A percentile compares a stretch with the other conserved stretches of the same genome.
Conservation (phyloP, 2,329 filamentous ascomycete species). For the Akanthomyces dipterigenus region DNA sequence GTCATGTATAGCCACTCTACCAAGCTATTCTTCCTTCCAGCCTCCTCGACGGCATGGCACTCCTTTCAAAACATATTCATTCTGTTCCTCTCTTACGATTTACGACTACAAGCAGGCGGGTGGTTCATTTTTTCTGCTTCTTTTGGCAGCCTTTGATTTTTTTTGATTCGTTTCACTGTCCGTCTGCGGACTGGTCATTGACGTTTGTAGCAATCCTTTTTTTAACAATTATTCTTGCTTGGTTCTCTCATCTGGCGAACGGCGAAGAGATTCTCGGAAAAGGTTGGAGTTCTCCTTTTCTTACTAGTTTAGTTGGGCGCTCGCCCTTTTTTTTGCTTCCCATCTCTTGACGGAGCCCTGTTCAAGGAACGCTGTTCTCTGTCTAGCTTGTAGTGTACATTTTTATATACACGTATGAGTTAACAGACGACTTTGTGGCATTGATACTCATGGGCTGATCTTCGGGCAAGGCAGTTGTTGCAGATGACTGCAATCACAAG, state of each 20-base stretch:
- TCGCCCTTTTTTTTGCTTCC: background rate
- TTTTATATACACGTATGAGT: background rate
- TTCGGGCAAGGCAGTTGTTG: background rate
- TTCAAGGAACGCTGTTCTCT: background rate
- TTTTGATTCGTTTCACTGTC: background rate
- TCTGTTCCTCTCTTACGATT: conserved; percentile 8
- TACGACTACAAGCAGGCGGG: conserved; percentile 8
- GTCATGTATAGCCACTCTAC: background rate
- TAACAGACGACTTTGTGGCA: background rate
- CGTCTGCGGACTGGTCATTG: background rate
- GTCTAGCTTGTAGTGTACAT: background rate
- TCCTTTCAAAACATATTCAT: background rate
- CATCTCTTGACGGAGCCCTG: background rate
- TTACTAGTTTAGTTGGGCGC: background rate
- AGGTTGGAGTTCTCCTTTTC: background rate
- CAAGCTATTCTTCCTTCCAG: background rate
- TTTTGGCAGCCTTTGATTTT: conserved; percentile 3
- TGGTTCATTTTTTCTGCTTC: background rate
- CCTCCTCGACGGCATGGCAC: conserved; percentile 3
- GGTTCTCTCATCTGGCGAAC: background rate
- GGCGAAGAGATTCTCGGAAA: background rate
- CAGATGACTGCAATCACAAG: background rate
- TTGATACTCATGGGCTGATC: background rate
- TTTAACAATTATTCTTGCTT: background rate
- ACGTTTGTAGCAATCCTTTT: background rate